Evolutionary conservation across 2,329 filamentous ascomycete genomes (phyloP).

Genomic region (Colletotrichum sp.): DNA sequence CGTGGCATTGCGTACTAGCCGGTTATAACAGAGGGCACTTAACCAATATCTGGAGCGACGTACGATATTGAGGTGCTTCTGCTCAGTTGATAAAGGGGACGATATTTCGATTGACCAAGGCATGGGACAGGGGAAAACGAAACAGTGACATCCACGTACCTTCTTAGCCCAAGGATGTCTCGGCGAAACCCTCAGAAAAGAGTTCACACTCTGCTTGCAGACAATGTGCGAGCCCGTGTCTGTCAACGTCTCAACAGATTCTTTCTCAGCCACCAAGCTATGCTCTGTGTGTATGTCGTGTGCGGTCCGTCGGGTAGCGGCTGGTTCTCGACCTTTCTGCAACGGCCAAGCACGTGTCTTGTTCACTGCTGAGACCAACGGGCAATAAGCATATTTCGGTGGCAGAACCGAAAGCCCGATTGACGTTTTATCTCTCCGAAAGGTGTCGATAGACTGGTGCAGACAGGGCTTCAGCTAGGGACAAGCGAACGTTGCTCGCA

Average conservation of each 20-base stretch:
- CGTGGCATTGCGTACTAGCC: not conserved
- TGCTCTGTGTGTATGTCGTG: not conserved
- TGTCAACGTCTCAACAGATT: not conserved
- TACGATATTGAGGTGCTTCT: not conserved
- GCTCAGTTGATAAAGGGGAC: not conserved
- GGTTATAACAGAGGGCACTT: not conserved
- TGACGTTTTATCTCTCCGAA: conserved; percentile 32
- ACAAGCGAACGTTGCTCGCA: conserved; percentile 2
- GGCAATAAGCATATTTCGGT: conserved; percentile 19
- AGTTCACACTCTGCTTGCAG: not conserved
- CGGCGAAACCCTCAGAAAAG: not conserved
- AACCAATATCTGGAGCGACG: not conserved
- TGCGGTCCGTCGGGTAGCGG: not conserved
- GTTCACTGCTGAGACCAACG: conserved; percentile 1
- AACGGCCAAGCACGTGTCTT: conserved; percentile 5
- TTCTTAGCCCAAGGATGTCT: not conserved
- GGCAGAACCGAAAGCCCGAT: conserved; percentile 9
- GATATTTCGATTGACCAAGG: not conserved
- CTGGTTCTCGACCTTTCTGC: conserved; percentile 4
- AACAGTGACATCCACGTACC: not conserved
- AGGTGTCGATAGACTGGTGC: conserved; percentile 33
- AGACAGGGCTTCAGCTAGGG: not conserved
- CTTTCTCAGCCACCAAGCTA: not conserved
- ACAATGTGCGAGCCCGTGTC: not conserved
- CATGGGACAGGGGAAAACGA: not conserved